Evolutionary conservation across 148 eudicot species (phyloP), one percentile per base, ranked within the genome.

Genomic region (Fagopyrum esculentum): DNA sequence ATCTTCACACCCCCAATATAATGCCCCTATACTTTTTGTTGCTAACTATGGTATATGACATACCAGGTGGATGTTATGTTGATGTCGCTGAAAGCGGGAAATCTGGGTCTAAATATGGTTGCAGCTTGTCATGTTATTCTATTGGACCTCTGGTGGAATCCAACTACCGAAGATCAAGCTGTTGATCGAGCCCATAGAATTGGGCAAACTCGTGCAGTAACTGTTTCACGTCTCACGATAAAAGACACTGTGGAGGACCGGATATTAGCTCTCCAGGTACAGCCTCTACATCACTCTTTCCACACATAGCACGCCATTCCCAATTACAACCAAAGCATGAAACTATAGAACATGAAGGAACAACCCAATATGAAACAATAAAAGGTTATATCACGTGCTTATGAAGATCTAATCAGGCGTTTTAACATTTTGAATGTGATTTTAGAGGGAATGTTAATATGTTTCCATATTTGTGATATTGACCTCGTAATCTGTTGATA

Each of bases 141-240:
- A 81, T 83, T 96, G 84, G 99, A 96, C 85, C 99, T 96, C 82
- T 96, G 99, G 99, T 96, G 99, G 99, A 96, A 96, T 80, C 99
- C 99, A 56, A 86, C 97, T 35, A 96, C 99, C 29, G 99, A 96
- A 87, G 99, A 96, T 81, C 99, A 96, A 80, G 99, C 99, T 72
- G 76, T 96, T 77, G 99, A 96, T 81, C 87, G 99, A 73, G 98
- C 99, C 45, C 99, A 96, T 82, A 89, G 99, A 81, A 96, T 96
- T 82, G 99, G 99, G 57, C 99, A 96, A 78, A 96, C 98, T 77
- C 97, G 99, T 50, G 88, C 97, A 55, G 99, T 96, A 69, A 96
- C 93, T 48, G 98, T 96, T 29, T 87, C 97, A 26, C 83, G 99
- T 78, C 83, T 96, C 78, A 96, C 99, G 74, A 78, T 96, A 69